Conservation (phyloP, 2,329 filamentous ascomycete genomes). For the Xylaria sp. region DNA sequence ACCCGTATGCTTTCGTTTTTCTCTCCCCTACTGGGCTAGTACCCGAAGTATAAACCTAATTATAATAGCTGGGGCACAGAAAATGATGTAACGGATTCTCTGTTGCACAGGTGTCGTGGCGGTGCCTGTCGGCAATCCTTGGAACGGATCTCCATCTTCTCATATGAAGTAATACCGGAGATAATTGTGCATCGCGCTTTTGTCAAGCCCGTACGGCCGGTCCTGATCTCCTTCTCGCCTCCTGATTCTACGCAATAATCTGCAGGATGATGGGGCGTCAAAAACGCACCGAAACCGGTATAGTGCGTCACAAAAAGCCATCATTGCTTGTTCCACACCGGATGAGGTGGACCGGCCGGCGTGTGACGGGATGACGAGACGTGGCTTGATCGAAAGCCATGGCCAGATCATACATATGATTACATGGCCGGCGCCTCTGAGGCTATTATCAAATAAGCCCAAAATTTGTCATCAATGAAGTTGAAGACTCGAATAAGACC, state of each 20-base stretch:
- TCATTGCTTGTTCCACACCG: slow-evolving; percentile 21
- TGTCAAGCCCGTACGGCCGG: neutral
- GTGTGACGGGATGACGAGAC: slow-evolving; percentile 25
- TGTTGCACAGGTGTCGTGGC: neutral
- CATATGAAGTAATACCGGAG: neutral
- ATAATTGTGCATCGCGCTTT: neutral
- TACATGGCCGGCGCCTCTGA: neutral
- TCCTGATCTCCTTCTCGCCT: neutral
- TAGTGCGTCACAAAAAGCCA: neutral
- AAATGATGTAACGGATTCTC: neutral
- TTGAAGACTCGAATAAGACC: too few relatives aligned
- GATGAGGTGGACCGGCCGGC: slow-evolving; percentile 18
- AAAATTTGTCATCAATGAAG: too few relatives aligned
- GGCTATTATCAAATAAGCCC: neutral
- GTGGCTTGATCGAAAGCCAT: slow-evolving; percentile 21
- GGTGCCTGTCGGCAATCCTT: neutral
- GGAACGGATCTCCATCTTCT: too few relatives aligned
- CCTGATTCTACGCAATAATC: neutral
- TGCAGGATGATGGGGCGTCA: neutral
- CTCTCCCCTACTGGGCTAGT: too few relatives aligned
- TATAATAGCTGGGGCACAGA: too few relatives aligned
- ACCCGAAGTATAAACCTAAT: too few relatives aligned
- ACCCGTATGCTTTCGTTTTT: too few relatives aligned
- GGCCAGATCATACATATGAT: slow-evolving; percentile 18
- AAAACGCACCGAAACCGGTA: neutral